These are phyloP conservation scores for Rhodamnia argentea DNA, from an alignment of 345 rosid genomes.

Conservation along the genomic window DNA sequence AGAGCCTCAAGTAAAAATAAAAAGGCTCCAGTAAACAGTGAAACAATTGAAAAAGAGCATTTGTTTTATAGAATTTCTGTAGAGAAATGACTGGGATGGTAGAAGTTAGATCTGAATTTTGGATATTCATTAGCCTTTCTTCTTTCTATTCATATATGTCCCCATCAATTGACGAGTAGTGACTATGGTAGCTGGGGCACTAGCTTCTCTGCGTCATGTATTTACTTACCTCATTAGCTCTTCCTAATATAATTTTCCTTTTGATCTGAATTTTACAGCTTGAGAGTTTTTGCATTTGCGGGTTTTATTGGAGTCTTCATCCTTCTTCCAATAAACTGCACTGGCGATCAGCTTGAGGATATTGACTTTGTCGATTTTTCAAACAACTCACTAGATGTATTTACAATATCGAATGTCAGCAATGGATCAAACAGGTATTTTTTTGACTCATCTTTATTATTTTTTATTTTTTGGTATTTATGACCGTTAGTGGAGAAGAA, in stretches of 20 bases:
- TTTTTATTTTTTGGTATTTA: background rate
- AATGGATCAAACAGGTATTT: slow-evolving; percentile 30
- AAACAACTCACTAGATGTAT: slow-evolving; percentile 68
- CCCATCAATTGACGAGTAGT: background rate
- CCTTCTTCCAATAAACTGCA: slow-evolving; percentile 83
- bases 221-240: background rate
- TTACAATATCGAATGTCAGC: slow-evolving; percentile 71
- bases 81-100: background rate
- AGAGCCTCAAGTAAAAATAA: background rate
- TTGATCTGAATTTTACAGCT: slow-evolving; percentile 44
- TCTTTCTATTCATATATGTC: background rate
- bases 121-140: background rate
- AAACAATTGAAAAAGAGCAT: background rate
- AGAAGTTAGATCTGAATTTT: background rate
- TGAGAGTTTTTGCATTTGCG: slow-evolving; percentile 76
- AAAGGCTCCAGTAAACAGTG: background rate
- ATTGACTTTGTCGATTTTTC: slow-evolving; percentile 59
- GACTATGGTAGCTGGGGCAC: background rate
- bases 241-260: slow-evolving; percentile 14
- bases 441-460: background rate
- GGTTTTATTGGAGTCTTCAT: slow-evolving; percentile 79
- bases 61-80: background rate
- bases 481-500: background rate
- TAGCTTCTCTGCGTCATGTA: background rate
- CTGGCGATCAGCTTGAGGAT: slow-evolving; percentile 50